Evolutionary conservation across 495 filamentous ascomycete species (phyloP).

Genomic region (Xylaria longipes): DNA sequence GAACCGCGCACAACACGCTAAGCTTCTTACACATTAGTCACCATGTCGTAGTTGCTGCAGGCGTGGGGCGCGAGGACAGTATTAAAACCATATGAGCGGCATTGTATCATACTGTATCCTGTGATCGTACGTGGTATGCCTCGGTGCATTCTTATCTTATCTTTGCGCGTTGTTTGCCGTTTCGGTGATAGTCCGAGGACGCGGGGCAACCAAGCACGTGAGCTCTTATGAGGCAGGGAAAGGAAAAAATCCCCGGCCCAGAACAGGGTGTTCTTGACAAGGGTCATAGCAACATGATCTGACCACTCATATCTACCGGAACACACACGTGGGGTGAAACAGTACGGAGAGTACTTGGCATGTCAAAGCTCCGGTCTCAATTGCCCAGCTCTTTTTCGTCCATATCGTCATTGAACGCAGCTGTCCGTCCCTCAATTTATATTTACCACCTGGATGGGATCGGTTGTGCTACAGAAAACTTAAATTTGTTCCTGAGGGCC

Average conservation of each 20-base stretch:
- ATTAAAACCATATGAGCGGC: neutral
- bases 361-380: conserved; percentile 5
- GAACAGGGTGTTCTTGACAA: neutral
- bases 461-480: neutral
- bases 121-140: neutral
- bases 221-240: neutral
- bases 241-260: neutral
- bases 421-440: neutral
- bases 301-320: conserved; percentile 14
- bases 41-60: conserved; percentile 11
- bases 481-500: neutral
- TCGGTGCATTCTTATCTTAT: conserved; percentile 13
- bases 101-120: neutral
- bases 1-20: conserved; percentile 11
- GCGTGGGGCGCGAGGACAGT: neutral
- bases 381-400: conserved; percentile 7
- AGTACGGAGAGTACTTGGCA: conserved; percentile 6
- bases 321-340: conserved; percentile 21
- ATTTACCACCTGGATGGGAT: neutral
- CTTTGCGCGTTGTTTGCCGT: neutral
- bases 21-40: conserved; percentile 11
- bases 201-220: conserved; percentile 39
- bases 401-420: conserved; percentile 15
- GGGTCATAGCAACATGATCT: conserved; percentile 3
- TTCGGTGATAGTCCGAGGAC: neutral